phyloP scores from a whole-genome alignment of 306 rosid genomes.

The Cucurbita argyrosperma region DNA sequence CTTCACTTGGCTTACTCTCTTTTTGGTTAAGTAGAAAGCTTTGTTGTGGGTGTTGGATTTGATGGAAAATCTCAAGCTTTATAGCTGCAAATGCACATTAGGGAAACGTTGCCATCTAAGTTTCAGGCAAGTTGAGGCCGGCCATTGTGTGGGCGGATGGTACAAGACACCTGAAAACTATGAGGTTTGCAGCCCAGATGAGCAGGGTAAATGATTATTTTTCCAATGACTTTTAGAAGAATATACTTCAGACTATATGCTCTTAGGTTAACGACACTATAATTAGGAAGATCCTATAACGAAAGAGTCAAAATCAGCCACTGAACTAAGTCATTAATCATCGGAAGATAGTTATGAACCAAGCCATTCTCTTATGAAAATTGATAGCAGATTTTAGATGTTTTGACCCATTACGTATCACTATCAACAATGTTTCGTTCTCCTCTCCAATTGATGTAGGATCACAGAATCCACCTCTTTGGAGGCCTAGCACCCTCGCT shows the following conservation, averaged over 20 bases:
- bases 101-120: not conserved
- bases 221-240: not conserved
- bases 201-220: not conserved
- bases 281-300: too few species aligned
- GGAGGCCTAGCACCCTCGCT: too few species aligned
- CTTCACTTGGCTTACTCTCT: not conserved
- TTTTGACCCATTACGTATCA: too few species aligned
- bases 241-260: not conserved
- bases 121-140: not conserved
- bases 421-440: too few species aligned
- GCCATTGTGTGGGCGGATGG: constrained; percentile 1
- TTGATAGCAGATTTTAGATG: too few species aligned
- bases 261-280: too few species aligned
- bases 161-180: not conserved
- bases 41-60: not conserved
- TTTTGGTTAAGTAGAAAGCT: not conserved
- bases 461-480: too few species aligned
- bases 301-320: too few species aligned
- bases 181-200: not conserved
- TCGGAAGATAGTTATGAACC: too few species aligned
- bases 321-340: too few species aligned
- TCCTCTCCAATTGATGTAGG: too few species aligned
- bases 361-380: too few species aligned
- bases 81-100: not conserved
- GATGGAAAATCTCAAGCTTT: not conserved